Conservation (phyloP, 495 filamentous ascomycete species). For the Rhypophila decipiens region DNA sequence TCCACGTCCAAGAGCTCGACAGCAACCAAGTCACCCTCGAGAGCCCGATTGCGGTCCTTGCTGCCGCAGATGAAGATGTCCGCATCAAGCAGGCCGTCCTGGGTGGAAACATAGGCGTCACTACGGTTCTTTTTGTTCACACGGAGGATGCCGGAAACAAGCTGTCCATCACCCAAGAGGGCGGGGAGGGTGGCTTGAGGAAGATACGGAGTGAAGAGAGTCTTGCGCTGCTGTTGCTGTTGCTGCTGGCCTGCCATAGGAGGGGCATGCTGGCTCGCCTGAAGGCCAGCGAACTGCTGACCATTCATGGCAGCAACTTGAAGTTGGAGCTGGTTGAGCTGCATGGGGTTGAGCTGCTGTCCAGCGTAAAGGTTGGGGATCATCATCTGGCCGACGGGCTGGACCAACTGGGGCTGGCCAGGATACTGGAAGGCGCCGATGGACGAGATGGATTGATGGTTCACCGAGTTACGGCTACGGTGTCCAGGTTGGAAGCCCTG, state of each 20-base stretch:
- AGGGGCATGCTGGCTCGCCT: conserved; percentile 72
- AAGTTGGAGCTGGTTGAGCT: conserved; percentile 85
- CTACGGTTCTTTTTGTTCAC: conserved; percentile 99
- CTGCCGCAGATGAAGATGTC: conserved; percentile 99
- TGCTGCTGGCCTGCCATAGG: conserved; percentile 59
- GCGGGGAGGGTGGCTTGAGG: conserved; percentile 93
- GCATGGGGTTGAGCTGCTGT: conserved; percentile 83
- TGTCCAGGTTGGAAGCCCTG: conserved; percentile 91
- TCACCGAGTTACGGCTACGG: conserved; percentile 75
- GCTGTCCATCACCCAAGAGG: conserved; percentile 81
- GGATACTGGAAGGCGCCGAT: conserved; percentile 88
- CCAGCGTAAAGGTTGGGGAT: conserved; percentile 72
- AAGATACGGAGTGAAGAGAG: conserved; percentile 94
- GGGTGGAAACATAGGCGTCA: conserved; percentile 92
- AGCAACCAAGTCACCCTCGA: conserved; percentile 93
- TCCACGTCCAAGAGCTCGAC: conserved; percentile 96
- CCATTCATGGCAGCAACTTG: conserved; percentile 81
- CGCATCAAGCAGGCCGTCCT: conserved; percentile 79
- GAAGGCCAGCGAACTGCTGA: conserved; percentile 60
- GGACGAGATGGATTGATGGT: conserved; percentile 70
- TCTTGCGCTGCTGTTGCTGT: conserved; percentile 93
- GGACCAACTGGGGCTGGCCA: conserved; percentile 84
- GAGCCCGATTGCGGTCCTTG: conserved; percentile 92
- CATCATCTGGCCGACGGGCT: conserved; percentile 73
- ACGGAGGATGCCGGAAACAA: conserved; percentile 91